These are phyloP conservation scores for Diplodia mutila DNA, from an alignment of 2,329 filamentous ascomycete genomes.

Conservation along the genomic window DNA sequence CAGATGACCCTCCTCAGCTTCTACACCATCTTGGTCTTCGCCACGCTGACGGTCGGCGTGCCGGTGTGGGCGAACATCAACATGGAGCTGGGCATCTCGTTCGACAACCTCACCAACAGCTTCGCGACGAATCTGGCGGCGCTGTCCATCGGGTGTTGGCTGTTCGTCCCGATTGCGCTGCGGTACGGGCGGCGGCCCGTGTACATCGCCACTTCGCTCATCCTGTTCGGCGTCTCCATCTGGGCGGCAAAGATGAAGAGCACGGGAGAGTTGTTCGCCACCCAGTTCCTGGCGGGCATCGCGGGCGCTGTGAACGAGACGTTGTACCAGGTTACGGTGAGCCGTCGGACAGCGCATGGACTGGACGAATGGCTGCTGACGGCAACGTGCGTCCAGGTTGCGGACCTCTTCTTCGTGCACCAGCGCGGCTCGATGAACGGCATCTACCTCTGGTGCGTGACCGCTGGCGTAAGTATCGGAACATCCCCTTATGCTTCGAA, in stretches of 20 bases:
- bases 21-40: conserved; percentile 50
- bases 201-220: conserved; percentile 48
- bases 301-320: conserved; percentile 49
- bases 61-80: conserved; percentile 51
- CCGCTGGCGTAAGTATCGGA: conserved; percentile 43
- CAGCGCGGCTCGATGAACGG: conserved; percentile 53
- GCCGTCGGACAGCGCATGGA: not conserved
- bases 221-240: conserved; percentile 44
- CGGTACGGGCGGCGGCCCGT: conserved; percentile 53
- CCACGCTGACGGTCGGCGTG: conserved; percentile 47
- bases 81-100: conserved; percentile 49
- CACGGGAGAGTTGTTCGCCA: conserved; percentile 48
- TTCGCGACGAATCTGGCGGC: conserved; percentile 51
- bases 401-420: conserved; percentile 55
- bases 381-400: conserved; percentile 47
- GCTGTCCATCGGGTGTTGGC: conserved; percentile 47
- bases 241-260: conserved; percentile 52
- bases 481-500: conserved; percentile 39
- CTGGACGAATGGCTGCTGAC: not conserved
- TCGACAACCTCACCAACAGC: conserved; percentile 48
- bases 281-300: conserved; percentile 51
- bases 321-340: conserved; percentile 14
- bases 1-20: conserved; percentile 50
- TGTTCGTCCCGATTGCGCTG: conserved; percentile 52
- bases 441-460: conserved; percentile 49